Conservation (phyloP, 371 early-diverging fungal species). For the Smittium culicis region DNA sequence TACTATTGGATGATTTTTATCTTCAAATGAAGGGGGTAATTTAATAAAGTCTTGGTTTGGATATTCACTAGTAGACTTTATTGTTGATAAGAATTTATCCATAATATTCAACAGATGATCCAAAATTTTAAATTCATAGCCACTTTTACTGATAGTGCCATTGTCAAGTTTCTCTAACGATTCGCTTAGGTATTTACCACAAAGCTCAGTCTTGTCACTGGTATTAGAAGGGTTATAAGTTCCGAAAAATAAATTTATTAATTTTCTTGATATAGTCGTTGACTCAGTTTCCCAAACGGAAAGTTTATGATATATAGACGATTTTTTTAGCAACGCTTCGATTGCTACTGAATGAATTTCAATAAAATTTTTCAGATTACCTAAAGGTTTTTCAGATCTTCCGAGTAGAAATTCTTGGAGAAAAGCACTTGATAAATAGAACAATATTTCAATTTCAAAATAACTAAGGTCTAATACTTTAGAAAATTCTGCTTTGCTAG, state of each 20-base stretch:
- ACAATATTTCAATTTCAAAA: neutral
- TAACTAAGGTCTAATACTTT: neutral
- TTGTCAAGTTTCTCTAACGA: too few species aligned
- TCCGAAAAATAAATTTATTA: neutral
- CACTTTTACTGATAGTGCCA: too few species aligned
- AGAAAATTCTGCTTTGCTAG: neutral
- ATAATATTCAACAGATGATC: too few species aligned
- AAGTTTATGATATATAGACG: neutral
- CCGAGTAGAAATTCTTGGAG: neutral
- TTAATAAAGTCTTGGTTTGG: too few species aligned
- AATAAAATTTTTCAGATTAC: neutral
- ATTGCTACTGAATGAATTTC: neutral
- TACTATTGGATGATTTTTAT: too few species aligned
- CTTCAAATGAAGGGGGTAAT: too few species aligned
- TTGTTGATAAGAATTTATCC: too few species aligned
- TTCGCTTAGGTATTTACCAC: too few species aligned
- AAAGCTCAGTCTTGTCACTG: too few species aligned
- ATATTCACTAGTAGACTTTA: too few species aligned
- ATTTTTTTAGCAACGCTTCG: neutral
- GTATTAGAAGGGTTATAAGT: too few species aligned
- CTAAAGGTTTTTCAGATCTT: neutral
- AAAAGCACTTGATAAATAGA: neutral
- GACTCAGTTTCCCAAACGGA: neutral
- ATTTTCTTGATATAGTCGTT: neutral
- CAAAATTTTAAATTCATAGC: too few species aligned